Evolutionary conservation across 2,329 filamentous ascomycete species (phyloP).

Genomic region (Diaporthe aspalathi): DNA sequence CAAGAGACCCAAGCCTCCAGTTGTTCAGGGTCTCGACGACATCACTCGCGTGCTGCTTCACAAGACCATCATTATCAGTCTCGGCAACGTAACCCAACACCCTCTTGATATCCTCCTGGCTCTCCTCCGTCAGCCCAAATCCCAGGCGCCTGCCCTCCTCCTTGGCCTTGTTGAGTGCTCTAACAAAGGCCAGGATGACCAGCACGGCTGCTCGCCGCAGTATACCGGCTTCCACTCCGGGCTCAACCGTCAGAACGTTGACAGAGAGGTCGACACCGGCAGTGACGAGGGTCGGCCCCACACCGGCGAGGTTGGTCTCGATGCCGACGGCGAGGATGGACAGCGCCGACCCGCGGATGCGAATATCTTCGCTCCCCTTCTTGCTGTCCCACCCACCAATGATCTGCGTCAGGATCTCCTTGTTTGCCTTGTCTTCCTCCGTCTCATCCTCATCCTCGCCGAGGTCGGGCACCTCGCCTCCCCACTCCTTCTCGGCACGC

Average conservation of each 20-base stretch:
- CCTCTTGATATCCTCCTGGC: constrained; percentile 70
- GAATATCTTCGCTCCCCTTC: constrained; percentile 74
- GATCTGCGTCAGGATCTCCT: constrained; percentile 67
- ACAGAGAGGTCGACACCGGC: constrained; percentile 72
- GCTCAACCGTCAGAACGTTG: constrained; percentile 72
- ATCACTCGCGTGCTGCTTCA: constrained; percentile 73
- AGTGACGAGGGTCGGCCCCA: constrained; percentile 64
- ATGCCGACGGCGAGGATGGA: constrained; percentile 71
- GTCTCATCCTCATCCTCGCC: constrained; percentile 58
- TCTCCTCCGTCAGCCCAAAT: constrained; percentile 66
- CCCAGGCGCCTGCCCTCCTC: constrained; percentile 58
- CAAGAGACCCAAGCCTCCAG: constrained; percentile 60
- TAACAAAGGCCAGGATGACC: constrained; percentile 70
- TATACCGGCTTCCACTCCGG: constrained; percentile 69
- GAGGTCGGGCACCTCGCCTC: constrained; percentile 62
- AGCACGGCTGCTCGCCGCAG: constrained; percentile 75
- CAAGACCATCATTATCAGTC: constrained; percentile 76
- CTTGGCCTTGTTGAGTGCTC: constrained; percentile 66
- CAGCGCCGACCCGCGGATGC: constrained; percentile 76
- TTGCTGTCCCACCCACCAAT: constrained; percentile 76
- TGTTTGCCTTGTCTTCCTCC: constrained; percentile 57
- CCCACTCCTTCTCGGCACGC: constrained; percentile 66
- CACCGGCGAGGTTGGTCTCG: constrained; percentile 69
- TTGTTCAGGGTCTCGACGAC: constrained; percentile 75
- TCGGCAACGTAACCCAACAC: constrained; percentile 72